Percentiles rank a stretch among this genome's conserved stretches.
Evolutionary conservation across 306 rosid genomes (phyloP).

Genomic region (Rosa multiflora): DNA sequence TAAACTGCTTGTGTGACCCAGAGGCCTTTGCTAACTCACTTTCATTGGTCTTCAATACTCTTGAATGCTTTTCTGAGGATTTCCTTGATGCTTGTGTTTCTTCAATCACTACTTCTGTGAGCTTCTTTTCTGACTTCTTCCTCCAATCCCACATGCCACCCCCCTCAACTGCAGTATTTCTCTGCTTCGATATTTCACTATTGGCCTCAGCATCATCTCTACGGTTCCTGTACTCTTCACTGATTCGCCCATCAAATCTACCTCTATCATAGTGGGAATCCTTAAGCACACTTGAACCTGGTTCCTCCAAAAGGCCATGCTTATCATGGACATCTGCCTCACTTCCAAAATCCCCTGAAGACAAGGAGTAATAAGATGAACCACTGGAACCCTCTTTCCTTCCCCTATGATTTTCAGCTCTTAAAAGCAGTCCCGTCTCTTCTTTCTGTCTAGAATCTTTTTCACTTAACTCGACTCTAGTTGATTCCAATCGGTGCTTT

Average conservation of each 20-base stretch:
- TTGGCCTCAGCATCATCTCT: slow-evolving; percentile 28
- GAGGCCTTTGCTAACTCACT: slow-evolving; percentile 44
- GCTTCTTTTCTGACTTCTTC: slow-evolving; percentile 71
- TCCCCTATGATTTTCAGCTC: slow-evolving; percentile 38
- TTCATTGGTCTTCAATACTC: slow-evolving; percentile 33
- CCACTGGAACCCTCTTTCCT: slow-evolving; percentile 64
- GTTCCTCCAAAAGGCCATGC: slow-evolving; percentile 44
- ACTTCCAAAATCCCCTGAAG: slow-evolving; percentile 57
- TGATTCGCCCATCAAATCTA: slow-evolving; percentile 29
- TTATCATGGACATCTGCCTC: slow-evolving; percentile 63
- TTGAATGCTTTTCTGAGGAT: slow-evolving; percentile 39
- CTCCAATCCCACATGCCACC: slow-evolving; percentile 53
- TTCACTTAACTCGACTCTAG: slow-evolving; percentile 32
- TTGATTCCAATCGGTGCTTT: slow-evolving; percentile 17
- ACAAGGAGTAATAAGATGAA: slow-evolving; percentile 81
- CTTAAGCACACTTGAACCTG: slow-evolving; percentile 40
- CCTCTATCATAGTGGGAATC: slow-evolving; percentile 33
- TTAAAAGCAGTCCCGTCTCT: slow-evolving; percentile 31
- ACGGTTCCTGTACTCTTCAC: slow-evolving; percentile 37
- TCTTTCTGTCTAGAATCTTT: slow-evolving; percentile 32
- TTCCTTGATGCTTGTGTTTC: slow-evolving; percentile 43
- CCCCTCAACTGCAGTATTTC: slow-evolving; percentile 29
- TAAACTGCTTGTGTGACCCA: slow-evolving; percentile 43
- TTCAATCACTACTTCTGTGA: slow-evolving; percentile 31
- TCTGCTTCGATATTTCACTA: slow-evolving; percentile 33